A percentile compares a stretch with the other conserved stretches of the same genome.
These are phyloP conservation scores for Tylopilus plumbeoviolaceoides DNA, from an alignment of 768 basidiomycete genomes.

Conservation along the genomic window DNA sequence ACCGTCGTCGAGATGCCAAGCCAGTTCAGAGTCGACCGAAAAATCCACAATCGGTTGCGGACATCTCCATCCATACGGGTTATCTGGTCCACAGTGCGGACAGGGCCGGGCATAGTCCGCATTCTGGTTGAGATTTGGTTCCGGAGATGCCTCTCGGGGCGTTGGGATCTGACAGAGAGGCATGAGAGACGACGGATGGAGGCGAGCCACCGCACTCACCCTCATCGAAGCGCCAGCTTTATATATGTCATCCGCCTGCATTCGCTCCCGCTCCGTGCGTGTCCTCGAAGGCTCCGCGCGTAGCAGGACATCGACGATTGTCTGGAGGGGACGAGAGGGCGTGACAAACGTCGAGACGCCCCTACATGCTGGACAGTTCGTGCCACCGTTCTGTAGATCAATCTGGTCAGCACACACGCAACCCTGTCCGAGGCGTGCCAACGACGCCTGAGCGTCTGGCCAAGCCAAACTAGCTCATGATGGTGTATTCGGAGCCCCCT, in stretches of 20 bases:
- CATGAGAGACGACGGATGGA: background rate
- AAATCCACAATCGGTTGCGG: conserved; percentile 79
- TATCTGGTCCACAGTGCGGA: conserved; percentile 68
- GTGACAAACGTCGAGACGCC: conserved; percentile 61
- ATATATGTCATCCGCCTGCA: conserved; percentile 83
- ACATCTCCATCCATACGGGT: conserved; percentile 76
- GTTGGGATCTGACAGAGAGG: conserved; percentile 56
- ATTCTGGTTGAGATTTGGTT: conserved; percentile 63
- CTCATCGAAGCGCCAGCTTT: conserved; percentile 55
- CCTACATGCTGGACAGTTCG: conserved; percentile 81
- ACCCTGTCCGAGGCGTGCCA: background rate
- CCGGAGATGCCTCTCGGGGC: conserved; percentile 72
- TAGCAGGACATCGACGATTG: conserved; percentile 66
- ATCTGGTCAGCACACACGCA: conserved; percentile 9
- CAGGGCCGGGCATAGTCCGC: conserved; percentile 72
- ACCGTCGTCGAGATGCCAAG: conserved; percentile 77
- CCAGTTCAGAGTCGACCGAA: conserved; percentile 58
- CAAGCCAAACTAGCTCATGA: background rate
- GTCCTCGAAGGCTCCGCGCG: conserved; percentile 66
- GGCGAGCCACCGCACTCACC: conserved; percentile 38
- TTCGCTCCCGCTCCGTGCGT: conserved; percentile 65
- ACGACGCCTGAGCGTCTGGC: background rate
- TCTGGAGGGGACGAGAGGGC: conserved; percentile 70
- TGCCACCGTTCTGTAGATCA: conserved; percentile 67
- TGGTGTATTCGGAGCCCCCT: background rate